Conservation (phyloP, 179 eudicot genomes). For the Patellifolia procumbens region DNA sequence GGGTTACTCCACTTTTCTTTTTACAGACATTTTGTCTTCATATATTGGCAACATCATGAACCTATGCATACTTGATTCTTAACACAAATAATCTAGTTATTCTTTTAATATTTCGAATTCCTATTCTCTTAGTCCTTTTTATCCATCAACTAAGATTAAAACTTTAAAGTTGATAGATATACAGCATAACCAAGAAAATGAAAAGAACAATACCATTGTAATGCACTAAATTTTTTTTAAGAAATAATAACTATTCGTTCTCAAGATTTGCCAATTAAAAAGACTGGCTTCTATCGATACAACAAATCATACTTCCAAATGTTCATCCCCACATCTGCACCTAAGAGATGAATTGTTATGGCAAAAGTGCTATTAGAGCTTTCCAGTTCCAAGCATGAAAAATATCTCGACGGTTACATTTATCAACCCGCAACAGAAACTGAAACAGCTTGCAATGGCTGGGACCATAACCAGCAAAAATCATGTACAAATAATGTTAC, state of each 20-base stretch:
- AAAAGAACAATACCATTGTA: neutral
- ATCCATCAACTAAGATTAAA: too few species aligned
- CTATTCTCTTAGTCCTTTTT: too few species aligned
- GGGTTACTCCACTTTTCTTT: too few species aligned
- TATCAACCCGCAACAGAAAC: neutral
- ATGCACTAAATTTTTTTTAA: neutral
- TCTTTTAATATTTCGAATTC: too few species aligned
- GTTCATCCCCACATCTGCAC: neutral
- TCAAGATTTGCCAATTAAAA: slow-evolving; percentile 7
- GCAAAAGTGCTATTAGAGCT: neutral
- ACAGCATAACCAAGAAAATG: too few species aligned
- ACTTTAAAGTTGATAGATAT: too few species aligned
- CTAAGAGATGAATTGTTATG: neutral
- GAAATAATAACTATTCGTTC: neutral
- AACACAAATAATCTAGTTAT: too few species aligned
- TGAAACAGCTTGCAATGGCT: neutral
- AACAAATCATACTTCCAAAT: neutral
- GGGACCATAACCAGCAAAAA: neutral
- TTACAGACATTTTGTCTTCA: too few species aligned
- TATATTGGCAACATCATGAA: too few species aligned
- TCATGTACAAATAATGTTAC: slow-evolving; percentile 22
- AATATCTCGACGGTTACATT: neutral
- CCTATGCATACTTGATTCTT: too few species aligned
- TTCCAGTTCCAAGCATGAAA: slow-evolving; percentile 1
- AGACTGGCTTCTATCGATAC: slow-evolving; percentile 1